These are phyloP conservation scores for Zygoascus flipseniorum DNA, from an alignment of 805 yeast genomes.

Conservation along the genomic window DNA sequence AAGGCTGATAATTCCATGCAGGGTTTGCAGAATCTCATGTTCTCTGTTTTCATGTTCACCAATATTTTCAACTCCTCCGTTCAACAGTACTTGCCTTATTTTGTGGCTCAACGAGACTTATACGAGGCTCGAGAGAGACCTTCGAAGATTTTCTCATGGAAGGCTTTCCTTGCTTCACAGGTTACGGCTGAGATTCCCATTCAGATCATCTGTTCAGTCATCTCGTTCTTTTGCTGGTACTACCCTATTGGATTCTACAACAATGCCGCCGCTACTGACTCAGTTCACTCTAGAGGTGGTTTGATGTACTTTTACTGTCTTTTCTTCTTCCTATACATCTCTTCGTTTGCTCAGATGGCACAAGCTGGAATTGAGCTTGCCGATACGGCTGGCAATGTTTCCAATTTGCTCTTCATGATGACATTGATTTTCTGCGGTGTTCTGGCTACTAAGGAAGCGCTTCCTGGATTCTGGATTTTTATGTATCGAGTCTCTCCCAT, in stretches of 20 bases:
- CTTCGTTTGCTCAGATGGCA: conserved; percentile 26
- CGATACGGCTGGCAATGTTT: conserved; percentile 57
- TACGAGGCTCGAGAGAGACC: conserved; percentile 70
- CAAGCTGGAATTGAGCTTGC: conserved; percentile 52
- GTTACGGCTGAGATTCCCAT: conserved; percentile 61
- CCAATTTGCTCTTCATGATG: conserved; percentile 50
- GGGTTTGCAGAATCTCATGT: conserved; percentile 78
- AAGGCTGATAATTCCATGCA: conserved; percentile 54
- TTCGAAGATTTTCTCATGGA: conserved; percentile 63
- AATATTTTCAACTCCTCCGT: conserved; percentile 46
- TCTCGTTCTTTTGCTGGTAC: conserved; percentile 51
- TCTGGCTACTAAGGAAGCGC: conserved; percentile 42
- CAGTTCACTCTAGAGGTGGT: conserved; percentile 35
- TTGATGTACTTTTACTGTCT: conserved; percentile 31
- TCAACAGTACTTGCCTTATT: conserved; percentile 58
- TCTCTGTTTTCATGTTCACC: conserved; percentile 61
- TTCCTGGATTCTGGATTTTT: conserved; percentile 73
- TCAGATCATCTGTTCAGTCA: conserved; percentile 53
- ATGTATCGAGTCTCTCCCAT: conserved; percentile 69
- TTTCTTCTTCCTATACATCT: conserved; percentile 40
- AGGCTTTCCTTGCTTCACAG: conserved; percentile 53
- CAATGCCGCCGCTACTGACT: conserved; percentile 46
- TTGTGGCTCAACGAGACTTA: conserved; percentile 48
- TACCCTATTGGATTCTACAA: conserved; percentile 62
- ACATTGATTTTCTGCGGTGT: conserved; percentile 73